Conservation (phyloP, 2,329 filamentous ascomycete species). For the Bipolaris sorokiniana region DNA sequence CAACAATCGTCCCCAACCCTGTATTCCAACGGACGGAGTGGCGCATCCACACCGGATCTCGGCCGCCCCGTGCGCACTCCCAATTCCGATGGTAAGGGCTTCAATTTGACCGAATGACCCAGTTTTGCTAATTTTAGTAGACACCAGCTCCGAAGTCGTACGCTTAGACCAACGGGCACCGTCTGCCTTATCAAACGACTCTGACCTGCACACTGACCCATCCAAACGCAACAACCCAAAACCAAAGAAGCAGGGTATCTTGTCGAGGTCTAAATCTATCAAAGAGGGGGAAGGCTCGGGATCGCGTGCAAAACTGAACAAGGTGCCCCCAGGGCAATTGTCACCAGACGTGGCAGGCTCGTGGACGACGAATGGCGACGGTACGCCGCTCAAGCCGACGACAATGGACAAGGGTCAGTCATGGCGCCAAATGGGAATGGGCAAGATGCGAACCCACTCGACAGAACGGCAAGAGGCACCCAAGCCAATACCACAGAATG, state of each 20-base stretch:
- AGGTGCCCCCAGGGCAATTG: slow-evolving; percentile 39
- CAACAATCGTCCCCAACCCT: slow-evolving; percentile 38
- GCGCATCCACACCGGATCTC: slow-evolving; percentile 58
- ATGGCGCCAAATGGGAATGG: slow-evolving; percentile 69
- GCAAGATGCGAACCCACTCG: slow-evolving; percentile 69
- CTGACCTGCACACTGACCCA: slow-evolving; percentile 27
- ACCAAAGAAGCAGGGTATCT: slow-evolving; percentile 46
- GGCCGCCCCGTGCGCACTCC: slow-evolving; percentile 47
- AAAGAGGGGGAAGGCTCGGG: slow-evolving; percentile 50
- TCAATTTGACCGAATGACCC: neutral
- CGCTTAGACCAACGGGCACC: slow-evolving; percentile 36
- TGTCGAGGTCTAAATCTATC: slow-evolving; percentile 53
- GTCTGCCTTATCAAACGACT: slow-evolving; percentile 40
- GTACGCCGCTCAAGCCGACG: slow-evolving; percentile 64
- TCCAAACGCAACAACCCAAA: slow-evolving; percentile 36
- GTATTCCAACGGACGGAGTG: slow-evolving; percentile 52
- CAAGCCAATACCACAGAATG: slow-evolving; percentile 41
- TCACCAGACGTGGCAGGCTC: slow-evolving; percentile 38
- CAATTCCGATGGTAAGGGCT: slow-evolving; percentile 44
- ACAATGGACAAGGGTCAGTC: slow-evolving; percentile 71
- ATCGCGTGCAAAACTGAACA: slow-evolving; percentile 40
- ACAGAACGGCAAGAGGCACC: slow-evolving; percentile 65
- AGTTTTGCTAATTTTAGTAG: slow-evolving; percentile 23
- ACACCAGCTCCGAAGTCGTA: slow-evolving; percentile 41
- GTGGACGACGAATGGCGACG: slow-evolving; percentile 46